These are phyloP conservation scores for Jaltomata sinuosa DNA, from an alignment of 257 asterid species.

Conservation along the genomic window DNA sequence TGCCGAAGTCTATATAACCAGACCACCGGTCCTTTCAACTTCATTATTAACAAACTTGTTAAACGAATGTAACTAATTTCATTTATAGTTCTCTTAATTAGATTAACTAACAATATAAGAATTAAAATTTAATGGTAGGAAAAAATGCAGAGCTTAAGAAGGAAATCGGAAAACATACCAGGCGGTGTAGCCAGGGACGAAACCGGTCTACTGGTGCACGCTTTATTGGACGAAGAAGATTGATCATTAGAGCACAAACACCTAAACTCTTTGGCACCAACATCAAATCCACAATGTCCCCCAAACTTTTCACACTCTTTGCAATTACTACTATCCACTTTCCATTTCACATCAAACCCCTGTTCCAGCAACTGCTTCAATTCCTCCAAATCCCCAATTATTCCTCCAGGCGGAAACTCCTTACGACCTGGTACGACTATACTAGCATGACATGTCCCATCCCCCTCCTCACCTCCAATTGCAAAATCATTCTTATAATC, in stretches of 20 bases:
- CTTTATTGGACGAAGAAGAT: slow-evolving; percentile 3
- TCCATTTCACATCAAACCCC: slow-evolving; percentile 40
- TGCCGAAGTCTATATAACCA: too few species aligned
- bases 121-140: not conserved
- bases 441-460: slow-evolving; percentile 32
- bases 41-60: too few species aligned
- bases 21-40: too few species aligned
- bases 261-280: slow-evolving; percentile 12
- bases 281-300: slow-evolving; percentile 44
- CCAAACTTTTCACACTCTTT: slow-evolving; percentile 30
- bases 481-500: slow-evolving; percentile 15
- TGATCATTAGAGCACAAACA: slow-evolving; percentile 39
- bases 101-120: not conserved
- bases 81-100: not conserved
- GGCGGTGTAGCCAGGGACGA: not conserved
- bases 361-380: slow-evolving; percentile 11
- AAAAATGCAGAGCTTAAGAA: not conserved
- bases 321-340: slow-evolving; percentile 25
- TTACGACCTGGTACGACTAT: slow-evolving; percentile 31
- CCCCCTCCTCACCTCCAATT: slow-evolving; percentile 20
- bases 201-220: not conserved
- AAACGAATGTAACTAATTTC: not conserved
- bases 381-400: not conserved
- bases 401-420: not conserved
- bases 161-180: not conserved